These are phyloP conservation scores for Liriodendron chinense DNA, from an alignment of 164 flowering plant species.

Conservation along the genomic window DNA sequence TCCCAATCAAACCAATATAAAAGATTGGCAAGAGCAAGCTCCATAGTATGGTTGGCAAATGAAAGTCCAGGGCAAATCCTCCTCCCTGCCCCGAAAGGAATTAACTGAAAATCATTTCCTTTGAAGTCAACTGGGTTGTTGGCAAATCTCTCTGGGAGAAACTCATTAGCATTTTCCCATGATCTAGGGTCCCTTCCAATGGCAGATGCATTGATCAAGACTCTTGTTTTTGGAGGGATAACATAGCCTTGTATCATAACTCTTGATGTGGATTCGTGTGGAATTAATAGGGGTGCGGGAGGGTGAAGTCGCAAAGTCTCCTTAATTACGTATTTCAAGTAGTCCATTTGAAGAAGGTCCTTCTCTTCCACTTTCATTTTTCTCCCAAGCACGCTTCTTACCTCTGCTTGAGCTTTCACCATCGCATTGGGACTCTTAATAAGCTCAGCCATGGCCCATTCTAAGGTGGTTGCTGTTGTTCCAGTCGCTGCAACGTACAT, in stretches of 20 bases:
- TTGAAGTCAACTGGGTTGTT: constrained; percentile 19
- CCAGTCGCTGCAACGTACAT: constrained; percentile 35
- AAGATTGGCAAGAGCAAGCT: constrained; percentile 23
- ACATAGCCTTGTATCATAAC: constrained; percentile 21
- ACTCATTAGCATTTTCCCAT: constrained; percentile 25
- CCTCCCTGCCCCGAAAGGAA: constrained; percentile 37
- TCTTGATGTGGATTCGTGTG: constrained; percentile 22
- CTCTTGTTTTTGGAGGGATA: constrained; percentile 20
- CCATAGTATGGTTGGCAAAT: constrained; percentile 20
- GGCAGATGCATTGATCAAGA: constrained; percentile 30
- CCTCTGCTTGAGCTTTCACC: constrained; percentile 17
- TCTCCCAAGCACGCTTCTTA: constrained; percentile 25
- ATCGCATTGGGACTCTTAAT: constrained; percentile 18
- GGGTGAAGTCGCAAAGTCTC: constrained; percentile 39
- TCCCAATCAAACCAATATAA: constrained; percentile 34
- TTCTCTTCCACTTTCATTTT: constrained; percentile 19
- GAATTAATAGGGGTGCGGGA: constrained; percentile 23
- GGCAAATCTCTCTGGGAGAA: constrained; percentile 29
- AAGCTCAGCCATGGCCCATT: constrained; percentile 36
- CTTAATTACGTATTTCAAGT: constrained; percentile 27
- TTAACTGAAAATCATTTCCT: constrained; percentile 28
- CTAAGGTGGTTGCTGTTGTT: constrained; percentile 27
- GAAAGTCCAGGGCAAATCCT: constrained; percentile 29
- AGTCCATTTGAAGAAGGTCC: constrained; percentile 24
- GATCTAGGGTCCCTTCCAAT: constrained; percentile 22